These are phyloP conservation scores for Pleurotus cornucopiae DNA, from an alignment of 768 basidiomycete species.

Conservation along the genomic window DNA sequence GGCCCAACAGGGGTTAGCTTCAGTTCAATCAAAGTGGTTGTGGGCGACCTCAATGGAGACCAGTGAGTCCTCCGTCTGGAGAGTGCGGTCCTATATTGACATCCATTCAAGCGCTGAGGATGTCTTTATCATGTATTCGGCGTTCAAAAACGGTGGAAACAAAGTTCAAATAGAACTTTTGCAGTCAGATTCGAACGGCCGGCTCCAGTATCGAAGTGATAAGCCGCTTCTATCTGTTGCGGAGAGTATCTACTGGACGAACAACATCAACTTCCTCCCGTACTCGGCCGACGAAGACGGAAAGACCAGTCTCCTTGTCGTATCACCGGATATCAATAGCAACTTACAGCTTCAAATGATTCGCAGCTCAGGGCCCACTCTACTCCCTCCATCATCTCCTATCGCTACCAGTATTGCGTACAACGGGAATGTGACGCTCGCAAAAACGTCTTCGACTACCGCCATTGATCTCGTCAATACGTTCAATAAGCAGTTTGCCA, in stretches of 20 bases:
- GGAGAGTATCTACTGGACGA: conserved; percentile 1
- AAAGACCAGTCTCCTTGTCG: conserved; percentile 1
- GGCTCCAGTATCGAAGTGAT: not conserved
- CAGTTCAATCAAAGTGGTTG: not conserved
- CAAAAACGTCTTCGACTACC: conserved; percentile 1
- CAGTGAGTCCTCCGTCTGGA: not conserved
- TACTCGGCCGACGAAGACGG: conserved; percentile 7
- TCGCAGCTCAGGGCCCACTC: conserved; percentile 4
- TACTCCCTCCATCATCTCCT: not conserved
- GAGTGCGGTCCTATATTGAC: too few relatives aligned
- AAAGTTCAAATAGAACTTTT: conserved; percentile 4
- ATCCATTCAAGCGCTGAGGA: not conserved
- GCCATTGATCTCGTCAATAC: conserved; percentile 6
- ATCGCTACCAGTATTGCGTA: not conserved
- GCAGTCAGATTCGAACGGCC: not conserved
- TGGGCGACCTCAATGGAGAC: conserved; percentile 2
- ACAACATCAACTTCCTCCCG: conserved; percentile 3
- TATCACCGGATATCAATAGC: not conserved
- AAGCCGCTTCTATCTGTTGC: conserved; percentile 2
- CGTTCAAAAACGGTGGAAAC: not conserved
- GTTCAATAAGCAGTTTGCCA: not conserved
- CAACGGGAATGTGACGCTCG: conserved; percentile 1
- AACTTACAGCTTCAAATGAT: conserved; percentile 6
- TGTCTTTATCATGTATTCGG: conserved; percentile 1
- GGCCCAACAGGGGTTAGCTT: not conserved